phyloP scores from a whole-genome alignment of 805 yeast species.

The Starmerella floricola region DNA sequence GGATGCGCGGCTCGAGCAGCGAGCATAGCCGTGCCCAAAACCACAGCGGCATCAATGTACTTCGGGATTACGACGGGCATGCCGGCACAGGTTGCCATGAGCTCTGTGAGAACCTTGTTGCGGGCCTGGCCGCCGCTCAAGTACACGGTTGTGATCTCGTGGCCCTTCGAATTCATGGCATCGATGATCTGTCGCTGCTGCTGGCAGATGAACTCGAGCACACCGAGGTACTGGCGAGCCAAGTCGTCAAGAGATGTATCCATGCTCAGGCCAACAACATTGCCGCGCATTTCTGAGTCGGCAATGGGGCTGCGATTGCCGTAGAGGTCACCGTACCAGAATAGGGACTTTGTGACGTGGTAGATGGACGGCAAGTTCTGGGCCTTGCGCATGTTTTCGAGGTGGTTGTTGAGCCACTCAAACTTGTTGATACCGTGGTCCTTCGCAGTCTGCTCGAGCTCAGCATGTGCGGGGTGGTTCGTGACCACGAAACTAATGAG shows the following conservation, averaged over 20 bases:
- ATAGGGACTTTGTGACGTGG: slow-evolving; percentile 68
- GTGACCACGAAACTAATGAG: slow-evolving; percentile 75
- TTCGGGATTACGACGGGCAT: slow-evolving; percentile 85
- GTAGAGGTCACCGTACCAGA: slow-evolving; percentile 91
- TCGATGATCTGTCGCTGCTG: slow-evolving; percentile 93
- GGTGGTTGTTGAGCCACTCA: slow-evolving; percentile 64
- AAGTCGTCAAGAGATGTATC: slow-evolving; percentile 73
- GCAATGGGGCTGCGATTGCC: slow-evolving; percentile 98
- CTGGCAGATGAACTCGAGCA: slow-evolving; percentile 94
- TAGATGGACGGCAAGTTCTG: slow-evolving; percentile 59
- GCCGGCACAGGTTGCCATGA: slow-evolving; percentile 87
- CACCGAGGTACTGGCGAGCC: slow-evolving; percentile 78
- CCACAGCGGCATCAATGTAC: slow-evolving; percentile 94
- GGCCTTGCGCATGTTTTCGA: slow-evolving; percentile 52
- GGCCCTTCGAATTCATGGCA: slow-evolving; percentile 71
- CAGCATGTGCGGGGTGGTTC: slow-evolving; percentile 78
- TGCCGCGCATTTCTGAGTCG: slow-evolving; percentile 84
- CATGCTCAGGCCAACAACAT: slow-evolving; percentile 86
- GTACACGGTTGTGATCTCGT: slow-evolving; percentile 59
- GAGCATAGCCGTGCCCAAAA: slow-evolving; percentile 84
- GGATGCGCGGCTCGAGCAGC: slow-evolving; percentile 84
- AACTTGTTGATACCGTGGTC: slow-evolving; percentile 55
- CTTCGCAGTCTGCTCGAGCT: slow-evolving; percentile 54
- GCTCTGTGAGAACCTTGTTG: slow-evolving; percentile 74
- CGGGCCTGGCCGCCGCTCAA: slow-evolving; percentile 97